Conservation (phyloP, 139 green algal species). For the Picochlorum sp. region DNA sequence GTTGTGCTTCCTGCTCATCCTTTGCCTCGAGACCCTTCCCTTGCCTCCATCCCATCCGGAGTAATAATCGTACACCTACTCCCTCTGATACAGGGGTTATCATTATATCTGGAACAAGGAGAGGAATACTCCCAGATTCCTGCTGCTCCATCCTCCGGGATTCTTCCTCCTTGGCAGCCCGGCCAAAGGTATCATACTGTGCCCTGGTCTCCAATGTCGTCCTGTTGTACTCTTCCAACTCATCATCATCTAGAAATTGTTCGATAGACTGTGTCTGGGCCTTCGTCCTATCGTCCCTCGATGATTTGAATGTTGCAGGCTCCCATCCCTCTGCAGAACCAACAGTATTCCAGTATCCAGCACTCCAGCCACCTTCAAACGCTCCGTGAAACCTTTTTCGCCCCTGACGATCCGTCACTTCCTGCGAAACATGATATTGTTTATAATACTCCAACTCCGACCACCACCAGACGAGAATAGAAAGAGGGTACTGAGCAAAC, state of each 20-base stretch:
- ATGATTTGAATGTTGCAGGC: slow-evolving; percentile 66
- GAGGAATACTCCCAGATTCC: slow-evolving; percentile 41
- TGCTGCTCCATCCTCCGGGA: slow-evolving; percentile 18
- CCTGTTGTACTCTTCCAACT: slow-evolving; percentile 53
- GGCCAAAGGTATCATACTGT: slow-evolving; percentile 82
- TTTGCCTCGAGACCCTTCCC: slow-evolving; percentile 58
- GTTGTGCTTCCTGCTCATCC: slow-evolving; percentile 8
- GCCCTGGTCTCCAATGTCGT: slow-evolving; percentile 21
- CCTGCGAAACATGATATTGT: slow-evolving; percentile 35
- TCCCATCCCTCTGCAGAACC: slow-evolving; percentile 73
- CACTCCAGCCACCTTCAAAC: slow-evolving; percentile 90
- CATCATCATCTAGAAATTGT: slow-evolving; percentile 94
- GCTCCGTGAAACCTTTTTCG: slow-evolving; percentile 84
- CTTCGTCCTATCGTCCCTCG: slow-evolving; percentile 18
- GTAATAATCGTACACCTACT: slow-evolving; percentile 75
- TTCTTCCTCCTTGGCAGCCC: slow-evolving; percentile 26
- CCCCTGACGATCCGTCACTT: slow-evolving; percentile 73
- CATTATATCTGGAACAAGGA: slow-evolving; percentile 55
- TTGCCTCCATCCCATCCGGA: slow-evolving; percentile 88
- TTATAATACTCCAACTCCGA: background rate
- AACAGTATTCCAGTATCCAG: slow-evolving; percentile 93
- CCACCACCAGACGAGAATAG: background rate
- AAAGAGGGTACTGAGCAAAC: slow-evolving; percentile 17
- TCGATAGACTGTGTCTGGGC: slow-evolving; percentile 52
- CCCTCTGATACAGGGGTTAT: slow-evolving; percentile 64